Evolutionary conservation across 768 basidiomycete genomes (phyloP), one percentile per base, ranked within the genome.

Genomic region (Boletus sp.): DNA sequence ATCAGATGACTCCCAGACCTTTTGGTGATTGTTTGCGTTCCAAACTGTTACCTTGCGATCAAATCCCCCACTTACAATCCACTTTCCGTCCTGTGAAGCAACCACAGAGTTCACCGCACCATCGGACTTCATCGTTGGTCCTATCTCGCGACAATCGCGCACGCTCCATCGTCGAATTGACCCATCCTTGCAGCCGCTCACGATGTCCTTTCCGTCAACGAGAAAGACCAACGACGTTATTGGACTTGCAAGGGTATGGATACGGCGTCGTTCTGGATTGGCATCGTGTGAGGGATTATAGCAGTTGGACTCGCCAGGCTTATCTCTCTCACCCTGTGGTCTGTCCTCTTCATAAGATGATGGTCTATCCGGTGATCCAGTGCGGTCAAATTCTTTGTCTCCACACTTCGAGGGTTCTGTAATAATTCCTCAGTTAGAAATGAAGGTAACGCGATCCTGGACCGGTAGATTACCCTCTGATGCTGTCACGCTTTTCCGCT

Each of bases 101-200:
- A 49, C 54, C 4, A 61, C 7, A 5, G 51, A 37, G 3, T 32
- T 52, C 28, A 56, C 57, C 17, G n/a, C 20, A 12, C 29, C 54
- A n/a, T 39, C 37, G 6, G 39, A 36, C 11, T 46, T 30, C 50
- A 50, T 59, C 17, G 18, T 4, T 9, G 50, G n/a, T 10, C 18
- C 51, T 7, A 37, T 29, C 44, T 53, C 51, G 28, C 14, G 2
- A 29, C 41, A 11, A 15, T 59, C 44, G 20, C 20, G n/a, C 12
- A 37, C 11, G 14, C 40, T 59, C 58, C 58, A 60, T 28, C n/a
- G 35, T 39, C 51, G 58, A 32, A 56, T 53, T 17, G 54, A 53
- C 17, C 54, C 58, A 39, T 55, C 58, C 35, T 14, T 28, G 37
- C 40, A 53, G n/a, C 54, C 61, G 14, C 42, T n/a, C 11, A 53